These are phyloP conservation scores for Cercospora berteroae DNA, from an alignment of 2,329 filamentous ascomycete species.

Conservation along the genomic window DNA sequence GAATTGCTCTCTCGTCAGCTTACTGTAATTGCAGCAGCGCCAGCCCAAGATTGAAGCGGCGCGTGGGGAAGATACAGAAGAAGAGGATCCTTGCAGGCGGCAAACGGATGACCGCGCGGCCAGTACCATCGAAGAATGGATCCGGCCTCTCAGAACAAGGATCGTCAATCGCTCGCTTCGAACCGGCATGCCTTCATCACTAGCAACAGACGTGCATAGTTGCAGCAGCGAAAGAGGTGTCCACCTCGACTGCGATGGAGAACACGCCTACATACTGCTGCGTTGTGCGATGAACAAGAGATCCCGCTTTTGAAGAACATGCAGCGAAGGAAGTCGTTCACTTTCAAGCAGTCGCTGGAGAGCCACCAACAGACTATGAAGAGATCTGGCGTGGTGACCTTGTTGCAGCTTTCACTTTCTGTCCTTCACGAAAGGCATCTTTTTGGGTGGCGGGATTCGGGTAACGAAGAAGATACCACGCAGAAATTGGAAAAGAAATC, in stretches of 20 bases:
- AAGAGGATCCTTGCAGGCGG: background rate
- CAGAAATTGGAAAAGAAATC: background rate
- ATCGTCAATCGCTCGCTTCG: background rate
- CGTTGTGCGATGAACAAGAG: background rate
- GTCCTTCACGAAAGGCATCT: background rate
- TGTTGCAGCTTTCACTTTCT: background rate
- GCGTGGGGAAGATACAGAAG: background rate
- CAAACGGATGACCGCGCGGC: background rate
- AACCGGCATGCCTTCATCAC: background rate
- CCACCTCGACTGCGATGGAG: background rate
- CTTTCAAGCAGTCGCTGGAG: background rate
- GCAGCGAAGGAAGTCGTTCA: background rate
- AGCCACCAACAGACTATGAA: background rate
- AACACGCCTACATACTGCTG: background rate
- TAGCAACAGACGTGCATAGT: background rate
- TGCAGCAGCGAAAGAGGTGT: background rate
- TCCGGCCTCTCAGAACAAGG: background rate
- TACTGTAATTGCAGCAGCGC: background rate
- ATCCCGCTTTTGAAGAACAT: background rate
- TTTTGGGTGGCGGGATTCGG: background rate
- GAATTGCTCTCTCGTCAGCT: background rate
- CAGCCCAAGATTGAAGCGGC: background rate
- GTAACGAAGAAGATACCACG: background rate
- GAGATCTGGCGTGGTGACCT: background rate
- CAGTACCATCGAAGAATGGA: background rate